phyloP scores from a whole-genome alignment of 345 rosid genomes.

The Moricandia arvensis region DNA sequence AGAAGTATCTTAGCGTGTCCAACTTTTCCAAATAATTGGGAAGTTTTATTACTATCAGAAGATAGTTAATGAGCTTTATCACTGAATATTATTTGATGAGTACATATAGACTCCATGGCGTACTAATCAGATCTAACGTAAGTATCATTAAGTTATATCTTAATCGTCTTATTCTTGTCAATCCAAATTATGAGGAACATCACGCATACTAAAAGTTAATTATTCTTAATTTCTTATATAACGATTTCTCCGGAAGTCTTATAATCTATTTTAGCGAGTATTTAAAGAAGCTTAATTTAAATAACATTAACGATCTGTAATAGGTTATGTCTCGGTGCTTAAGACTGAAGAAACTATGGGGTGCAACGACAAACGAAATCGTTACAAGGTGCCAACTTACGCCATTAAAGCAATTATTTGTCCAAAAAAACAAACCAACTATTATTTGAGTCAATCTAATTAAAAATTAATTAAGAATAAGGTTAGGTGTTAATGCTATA shows the following conservation, averaged over 20 bases:
- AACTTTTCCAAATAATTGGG: no score
- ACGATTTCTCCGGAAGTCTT: not conserved
- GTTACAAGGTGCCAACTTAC: slow-evolving; percentile 22
- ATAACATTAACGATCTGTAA: slow-evolving; percentile 28
- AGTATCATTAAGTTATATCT: not conserved
- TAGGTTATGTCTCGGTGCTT: slow-evolving; percentile 13
- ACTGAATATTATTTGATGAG: no score
- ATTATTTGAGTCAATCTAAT: not conserved
- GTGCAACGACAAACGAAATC: slow-evolving; percentile 22
- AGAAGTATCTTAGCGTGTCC: no score
- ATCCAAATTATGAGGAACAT: slow-evolving; percentile 23
- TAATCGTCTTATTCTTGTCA: not conserved
- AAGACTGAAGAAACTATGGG: slow-evolving; percentile 22
- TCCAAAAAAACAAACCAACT: not conserved
- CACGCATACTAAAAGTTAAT: not conserved
- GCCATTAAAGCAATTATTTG: slow-evolving; percentile 4
- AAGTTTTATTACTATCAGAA: no score
- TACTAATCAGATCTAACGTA: no score
- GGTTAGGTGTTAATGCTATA: slow-evolving; percentile 22
- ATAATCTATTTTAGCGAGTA: not conserved
- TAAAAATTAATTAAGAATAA: not conserved
- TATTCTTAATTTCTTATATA: not conserved
- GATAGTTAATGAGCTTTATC: no score
- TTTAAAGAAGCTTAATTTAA: not conserved
- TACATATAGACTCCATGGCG: no score